Conservation (phyloP, 352 stramenopile species). For the Phytopythium oedochilum region DNA sequence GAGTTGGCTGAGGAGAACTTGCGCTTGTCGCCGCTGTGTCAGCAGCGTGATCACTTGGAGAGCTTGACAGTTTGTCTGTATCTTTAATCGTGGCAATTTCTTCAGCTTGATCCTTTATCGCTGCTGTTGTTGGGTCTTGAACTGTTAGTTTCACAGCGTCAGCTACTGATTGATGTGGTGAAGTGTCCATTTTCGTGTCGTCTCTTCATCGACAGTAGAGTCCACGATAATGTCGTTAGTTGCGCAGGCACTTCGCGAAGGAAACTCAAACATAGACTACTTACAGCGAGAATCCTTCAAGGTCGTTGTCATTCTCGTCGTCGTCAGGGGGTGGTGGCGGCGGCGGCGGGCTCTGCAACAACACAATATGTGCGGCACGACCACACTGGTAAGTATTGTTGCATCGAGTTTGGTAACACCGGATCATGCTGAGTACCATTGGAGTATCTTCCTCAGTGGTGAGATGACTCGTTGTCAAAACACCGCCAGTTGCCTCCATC, state of each 20-base stretch:
- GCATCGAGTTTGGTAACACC: too few species aligned
- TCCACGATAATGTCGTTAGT: neutral
- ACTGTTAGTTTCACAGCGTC: neutral
- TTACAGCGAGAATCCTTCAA: slow-evolving; percentile 22
- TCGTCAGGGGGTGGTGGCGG: slow-evolving; percentile 47
- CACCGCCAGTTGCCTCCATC: neutral
- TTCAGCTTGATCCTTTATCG: neutral
- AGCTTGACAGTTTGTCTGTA: too few species aligned
- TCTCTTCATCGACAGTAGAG: neutral
- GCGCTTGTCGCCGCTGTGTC: too few species aligned
- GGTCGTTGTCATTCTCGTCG: slow-evolving; percentile 27
- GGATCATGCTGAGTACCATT: too few species aligned
- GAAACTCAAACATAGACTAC: neutral
- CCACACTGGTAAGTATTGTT: too few species aligned
- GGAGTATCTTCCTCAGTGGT: slow-evolving; percentile 2
- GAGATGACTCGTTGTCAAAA: slow-evolving; percentile 1
- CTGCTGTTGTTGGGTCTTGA: too few species aligned
- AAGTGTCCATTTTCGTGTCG: neutral
- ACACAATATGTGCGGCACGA: neutral
- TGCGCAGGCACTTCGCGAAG: neutral
- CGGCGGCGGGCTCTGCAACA: slow-evolving; percentile 33
- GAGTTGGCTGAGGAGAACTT: too few species aligned
- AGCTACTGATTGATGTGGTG: neutral
- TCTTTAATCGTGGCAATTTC: too few species aligned
- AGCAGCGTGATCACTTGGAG: too few species aligned